These are phyloP conservation scores for Pulveroboletus sp. DNA, from an alignment of 1,284 basidiomycete genomes.

Conservation along the genomic window DNA sequence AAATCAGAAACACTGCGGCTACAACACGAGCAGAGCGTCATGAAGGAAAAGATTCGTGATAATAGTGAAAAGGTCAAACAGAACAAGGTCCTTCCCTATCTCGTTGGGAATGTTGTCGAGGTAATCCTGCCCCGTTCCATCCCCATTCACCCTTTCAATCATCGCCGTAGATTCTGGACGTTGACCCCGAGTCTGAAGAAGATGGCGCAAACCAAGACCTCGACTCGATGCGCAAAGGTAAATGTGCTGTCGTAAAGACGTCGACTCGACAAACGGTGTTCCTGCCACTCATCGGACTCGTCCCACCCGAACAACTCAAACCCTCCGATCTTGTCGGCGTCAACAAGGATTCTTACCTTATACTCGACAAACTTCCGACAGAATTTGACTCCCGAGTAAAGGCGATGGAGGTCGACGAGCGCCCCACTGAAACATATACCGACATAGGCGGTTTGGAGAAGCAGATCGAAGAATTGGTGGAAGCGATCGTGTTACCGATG, in stretches of 20 bases:
- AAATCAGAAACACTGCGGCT: slow-evolving; percentile 89
- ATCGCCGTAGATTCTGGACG: slow-evolving; percentile 77
- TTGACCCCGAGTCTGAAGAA: slow-evolving; percentile 90
- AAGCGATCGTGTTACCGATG: slow-evolving; percentile 90
- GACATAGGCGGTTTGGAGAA: slow-evolving; percentile 98
- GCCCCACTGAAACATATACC: slow-evolving; percentile 97
- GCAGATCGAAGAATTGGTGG: slow-evolving; percentile 97
- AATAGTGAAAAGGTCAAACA: slow-evolving; percentile 99
- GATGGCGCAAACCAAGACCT: slow-evolving; percentile 93
- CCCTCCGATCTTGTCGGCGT: slow-evolving; percentile 97
- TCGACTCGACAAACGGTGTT: slow-evolving; percentile 98
- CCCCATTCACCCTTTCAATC: slow-evolving; percentile 7
- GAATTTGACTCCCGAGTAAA: slow-evolving; percentile 99
- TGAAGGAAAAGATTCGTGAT: slow-evolving; percentile 98
- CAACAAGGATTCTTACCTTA: slow-evolving; percentile 99
- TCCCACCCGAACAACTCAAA: slow-evolving; percentile 84
- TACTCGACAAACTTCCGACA: slow-evolving; percentile 93
- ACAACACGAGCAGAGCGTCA: slow-evolving; percentile 90
- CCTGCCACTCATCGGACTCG: slow-evolving; percentile 95
- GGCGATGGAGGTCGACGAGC: slow-evolving; percentile 99
- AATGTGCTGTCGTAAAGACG: slow-evolving; percentile 98
- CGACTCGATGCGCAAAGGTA: slow-evolving; percentile 92
- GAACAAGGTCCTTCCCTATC: slow-evolving; percentile 98
- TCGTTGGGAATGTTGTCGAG: slow-evolving; percentile 97
- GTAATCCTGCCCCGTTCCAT: slow-evolving; percentile 39